Conservation (phyloP, 2,329 filamentous ascomycete genomes). For the Fusarium transvaalense region DNA sequence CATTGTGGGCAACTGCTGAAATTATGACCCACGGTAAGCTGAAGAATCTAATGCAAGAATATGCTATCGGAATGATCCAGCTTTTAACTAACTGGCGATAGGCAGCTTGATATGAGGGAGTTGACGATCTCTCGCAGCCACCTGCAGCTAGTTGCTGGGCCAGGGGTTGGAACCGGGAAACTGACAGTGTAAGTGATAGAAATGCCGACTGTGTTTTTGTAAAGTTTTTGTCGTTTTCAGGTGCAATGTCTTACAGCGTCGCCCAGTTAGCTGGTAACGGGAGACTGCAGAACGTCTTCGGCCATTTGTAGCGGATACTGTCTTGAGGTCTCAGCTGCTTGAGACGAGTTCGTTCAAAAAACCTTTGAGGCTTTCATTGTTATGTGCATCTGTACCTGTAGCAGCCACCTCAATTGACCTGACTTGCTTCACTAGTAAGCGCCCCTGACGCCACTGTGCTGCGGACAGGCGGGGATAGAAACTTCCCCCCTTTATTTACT, state of each 20-base stretch:
- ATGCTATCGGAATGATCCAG: slow-evolving; percentile 21
- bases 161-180: slow-evolving; percentile 23
- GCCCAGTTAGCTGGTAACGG: slow-evolving; percentile 10
- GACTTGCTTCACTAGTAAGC: slow-evolving; percentile 2
- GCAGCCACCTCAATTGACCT: slow-evolving; percentile 26
- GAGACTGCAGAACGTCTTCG: slow-evolving; percentile 17
- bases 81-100: slow-evolving; percentile 21
- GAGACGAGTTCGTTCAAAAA: slow-evolving; percentile 6
- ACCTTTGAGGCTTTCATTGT: not conserved
- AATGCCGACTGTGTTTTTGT: slow-evolving; percentile 31
- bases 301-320: slow-evolving; percentile 30
- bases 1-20: slow-evolving; percentile 13
- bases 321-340: slow-evolving; percentile 8
- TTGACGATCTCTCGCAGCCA: slow-evolving; percentile 37
- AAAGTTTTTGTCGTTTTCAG: slow-evolving; percentile 18
- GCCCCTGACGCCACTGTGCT: slow-evolving; percentile 40
- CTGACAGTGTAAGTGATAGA: slow-evolving; percentile 31
- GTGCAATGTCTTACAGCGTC: slow-evolving; percentile 8
- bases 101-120: slow-evolving; percentile 38
- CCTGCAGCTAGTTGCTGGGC: slow-evolving; percentile 6
- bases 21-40: slow-evolving; percentile 36
- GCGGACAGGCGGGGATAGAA: slow-evolving; percentile 31
- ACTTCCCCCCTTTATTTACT: slow-evolving; percentile 42
- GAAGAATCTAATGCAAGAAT: slow-evolving; percentile 27
- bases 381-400: slow-evolving; percentile 40